A percentile compares a stretch with the other conserved stretches of the same genome.
Evolutionary conservation across 2,329 filamentous ascomycete species (phyloP).

Genomic region (Claviceps humidiphila): DNA sequence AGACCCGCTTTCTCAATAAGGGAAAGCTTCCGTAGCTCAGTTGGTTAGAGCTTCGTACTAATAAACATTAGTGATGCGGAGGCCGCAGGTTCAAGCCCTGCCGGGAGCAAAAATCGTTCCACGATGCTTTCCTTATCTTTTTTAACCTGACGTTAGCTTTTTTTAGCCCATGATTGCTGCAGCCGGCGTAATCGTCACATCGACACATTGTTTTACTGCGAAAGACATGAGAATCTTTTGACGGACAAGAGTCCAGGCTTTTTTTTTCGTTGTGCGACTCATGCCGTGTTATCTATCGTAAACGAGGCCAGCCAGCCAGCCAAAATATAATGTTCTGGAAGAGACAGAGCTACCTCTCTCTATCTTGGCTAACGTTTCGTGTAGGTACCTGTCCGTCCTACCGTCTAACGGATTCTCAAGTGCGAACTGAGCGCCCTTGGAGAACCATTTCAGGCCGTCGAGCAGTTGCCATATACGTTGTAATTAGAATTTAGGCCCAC

Average conservation of each 20-base stretch:
- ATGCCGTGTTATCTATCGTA: too few species aligned
- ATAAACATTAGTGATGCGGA: conserved; percentile 11
- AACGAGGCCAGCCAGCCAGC: too few species aligned
- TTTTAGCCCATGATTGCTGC: too few species aligned
- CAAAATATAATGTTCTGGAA: neutral
- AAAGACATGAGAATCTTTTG: too few species aligned
- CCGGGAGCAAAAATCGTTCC: conserved; percentile 9
- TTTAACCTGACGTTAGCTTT: neutral
- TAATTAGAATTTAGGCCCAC: neutral
- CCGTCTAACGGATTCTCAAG: neutral
- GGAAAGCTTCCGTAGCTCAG: conserved; percentile 11
- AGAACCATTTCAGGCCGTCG: conserved; percentile 4
- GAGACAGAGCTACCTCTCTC: neutral
- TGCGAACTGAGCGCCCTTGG: conserved; percentile 3
- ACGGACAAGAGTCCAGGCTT: too few species aligned
- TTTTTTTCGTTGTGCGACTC: too few species aligned
- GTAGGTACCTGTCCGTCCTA: neutral
- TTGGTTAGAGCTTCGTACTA: conserved; percentile 13
- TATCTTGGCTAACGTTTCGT: neutral
- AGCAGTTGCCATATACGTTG: conserved; percentile 4
- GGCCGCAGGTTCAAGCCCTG: conserved; percentile 12
- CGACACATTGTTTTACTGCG: too few species aligned
- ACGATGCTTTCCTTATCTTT: conserved; percentile 2
- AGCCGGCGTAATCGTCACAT: too few species aligned
- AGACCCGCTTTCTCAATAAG: accelerated